phyloP scores from a whole-genome alignment of 1,139 yeast species.

The Yamadazyma trypodendri region DNA sequence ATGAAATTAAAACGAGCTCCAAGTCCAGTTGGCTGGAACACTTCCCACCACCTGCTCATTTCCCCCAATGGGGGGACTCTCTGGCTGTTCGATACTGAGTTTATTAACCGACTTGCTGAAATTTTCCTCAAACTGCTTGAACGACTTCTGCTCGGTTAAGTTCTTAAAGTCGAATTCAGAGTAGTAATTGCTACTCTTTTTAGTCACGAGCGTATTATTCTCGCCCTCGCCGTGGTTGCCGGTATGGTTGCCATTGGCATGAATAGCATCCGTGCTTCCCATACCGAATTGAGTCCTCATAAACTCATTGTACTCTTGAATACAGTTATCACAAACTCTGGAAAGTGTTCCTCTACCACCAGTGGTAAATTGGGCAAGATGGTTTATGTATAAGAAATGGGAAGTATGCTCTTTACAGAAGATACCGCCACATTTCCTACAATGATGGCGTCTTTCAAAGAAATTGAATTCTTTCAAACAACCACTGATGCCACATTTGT shows the following conservation, averaged over 20 bases:
- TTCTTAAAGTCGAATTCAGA: conserved; percentile 2
- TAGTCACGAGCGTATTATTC: not conserved
- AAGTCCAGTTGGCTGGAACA: conserved; percentile 77
- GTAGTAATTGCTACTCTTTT: conserved; percentile 2
- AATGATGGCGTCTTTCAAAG: conserved; percentile 88
- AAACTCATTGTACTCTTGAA: conserved; percentile 62
- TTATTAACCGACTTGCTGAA: not conserved
- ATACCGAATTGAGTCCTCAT: conserved; percentile 42
- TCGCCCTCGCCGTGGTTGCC: not conserved
- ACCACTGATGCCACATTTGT: conserved; percentile 54
- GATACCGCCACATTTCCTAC: conserved; percentile 90
- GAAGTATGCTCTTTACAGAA: conserved; percentile 72
- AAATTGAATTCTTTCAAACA: conserved; percentile 68
- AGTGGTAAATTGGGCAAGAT: conserved; percentile 68
- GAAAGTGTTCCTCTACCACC: conserved; percentile 73
- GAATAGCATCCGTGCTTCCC: conserved; percentile 3
- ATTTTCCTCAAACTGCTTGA: conserved; percentile 2
- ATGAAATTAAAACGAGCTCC: conserved; percentile 30
- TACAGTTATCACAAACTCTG: conserved; percentile 78
- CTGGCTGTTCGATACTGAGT: not conserved
- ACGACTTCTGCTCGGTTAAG: conserved; percentile 2
- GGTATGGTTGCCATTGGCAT: not conserved
- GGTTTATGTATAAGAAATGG: conserved; percentile 60
- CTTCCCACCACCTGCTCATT: conserved; percentile 23
- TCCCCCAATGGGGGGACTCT: not conserved